Evolutionary conservation across 805 yeast genomes (phyloP).

Genomic region (Candida koratica): DNA sequence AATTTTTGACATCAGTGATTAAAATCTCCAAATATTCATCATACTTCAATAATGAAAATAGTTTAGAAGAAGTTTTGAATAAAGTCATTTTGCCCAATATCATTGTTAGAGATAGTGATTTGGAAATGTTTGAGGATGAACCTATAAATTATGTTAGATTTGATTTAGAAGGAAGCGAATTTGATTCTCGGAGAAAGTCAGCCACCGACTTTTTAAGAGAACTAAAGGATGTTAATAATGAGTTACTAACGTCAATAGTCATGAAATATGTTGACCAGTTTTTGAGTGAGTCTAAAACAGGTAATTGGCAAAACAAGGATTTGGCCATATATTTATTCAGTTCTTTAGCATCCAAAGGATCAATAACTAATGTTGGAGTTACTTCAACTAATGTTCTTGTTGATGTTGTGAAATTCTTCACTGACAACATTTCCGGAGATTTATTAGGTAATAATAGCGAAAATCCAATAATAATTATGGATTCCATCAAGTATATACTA

Average conservation of each 20-base stretch:
- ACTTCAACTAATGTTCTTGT: slow-evolving; percentile 78
- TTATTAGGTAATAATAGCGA: slow-evolving; percentile 45
- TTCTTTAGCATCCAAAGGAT: slow-evolving; percentile 87
- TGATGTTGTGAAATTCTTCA: slow-evolving; percentile 84
- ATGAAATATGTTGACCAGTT: slow-evolving; percentile 68
- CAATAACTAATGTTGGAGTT: slow-evolving; percentile 81
- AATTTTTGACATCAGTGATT: slow-evolving; percentile 78
- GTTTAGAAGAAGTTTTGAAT: slow-evolving; percentile 70
- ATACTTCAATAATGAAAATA: slow-evolving; percentile 57
- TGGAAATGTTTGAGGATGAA: slow-evolving; percentile 93
- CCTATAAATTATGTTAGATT: slow-evolving; percentile 90
- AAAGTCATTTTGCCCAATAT: slow-evolving; percentile 87
- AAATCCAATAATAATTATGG: slow-evolving; percentile 81
- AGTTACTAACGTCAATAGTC: slow-evolving; percentile 68
- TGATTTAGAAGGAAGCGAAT: slow-evolving; percentile 92
- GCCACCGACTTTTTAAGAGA: slow-evolving; percentile 91
- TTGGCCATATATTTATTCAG: slow-evolving; percentile 82
- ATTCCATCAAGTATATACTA: slow-evolving; percentile 87
- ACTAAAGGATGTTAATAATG: slow-evolving; percentile 73
- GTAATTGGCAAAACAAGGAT: slow-evolving; percentile 80
- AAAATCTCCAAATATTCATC: slow-evolving; percentile 62
- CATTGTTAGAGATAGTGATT: slow-evolving; percentile 79
- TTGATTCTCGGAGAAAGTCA: slow-evolving; percentile 86
- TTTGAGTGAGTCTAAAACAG: slow-evolving; percentile 42
- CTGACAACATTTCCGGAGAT: slow-evolving; percentile 77